Evolutionary conservation across 2,329 filamentous ascomycete species (phyloP).

Genomic region (Penicillium glabrum): DNA sequence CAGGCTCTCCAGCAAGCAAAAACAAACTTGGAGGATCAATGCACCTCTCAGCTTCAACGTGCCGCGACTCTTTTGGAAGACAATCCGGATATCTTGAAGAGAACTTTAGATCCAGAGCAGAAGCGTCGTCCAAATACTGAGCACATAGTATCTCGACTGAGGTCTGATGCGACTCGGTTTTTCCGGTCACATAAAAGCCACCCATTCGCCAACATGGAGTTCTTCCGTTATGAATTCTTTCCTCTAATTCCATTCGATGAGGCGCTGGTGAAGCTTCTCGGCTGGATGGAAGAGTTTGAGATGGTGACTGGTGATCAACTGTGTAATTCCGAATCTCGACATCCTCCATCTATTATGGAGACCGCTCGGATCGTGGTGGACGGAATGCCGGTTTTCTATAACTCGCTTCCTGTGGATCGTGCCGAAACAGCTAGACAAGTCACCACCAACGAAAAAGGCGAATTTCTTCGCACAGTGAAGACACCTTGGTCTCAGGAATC

Average conservation of each 20-base stretch:
- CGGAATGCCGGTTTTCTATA: constrained; percentile 4
- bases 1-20: constrained; percentile 8
- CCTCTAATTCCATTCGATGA: constrained; percentile 14
- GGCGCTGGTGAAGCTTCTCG: constrained; percentile 6
- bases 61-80: constrained; percentile 18
- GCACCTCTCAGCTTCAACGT: constrained; percentile 9
- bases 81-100: constrained; percentile 23
- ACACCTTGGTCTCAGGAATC: not conserved
- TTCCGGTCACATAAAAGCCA: not conserved
- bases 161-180: not conserved
- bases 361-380: constrained; percentile 1
- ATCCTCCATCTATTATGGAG: constrained; percentile 2
- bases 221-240: constrained; percentile 11
- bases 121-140: constrained; percentile 10
- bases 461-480: not conserved
- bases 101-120: constrained; percentile 15
- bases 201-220: not conserved
- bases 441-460: no score
- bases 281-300: constrained; percentile 7
- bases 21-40: not conserved
- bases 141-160: constrained; percentile 11
- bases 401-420: not conserved
- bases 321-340: not conserved
- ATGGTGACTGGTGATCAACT: not conserved
- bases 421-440: no score